Percentiles rank a stretch among this genome's conserved stretches.
phyloP scores from a whole-genome alignment of 352 stramenopile genomes.

The Globisporangium uncinulatum region DNA sequence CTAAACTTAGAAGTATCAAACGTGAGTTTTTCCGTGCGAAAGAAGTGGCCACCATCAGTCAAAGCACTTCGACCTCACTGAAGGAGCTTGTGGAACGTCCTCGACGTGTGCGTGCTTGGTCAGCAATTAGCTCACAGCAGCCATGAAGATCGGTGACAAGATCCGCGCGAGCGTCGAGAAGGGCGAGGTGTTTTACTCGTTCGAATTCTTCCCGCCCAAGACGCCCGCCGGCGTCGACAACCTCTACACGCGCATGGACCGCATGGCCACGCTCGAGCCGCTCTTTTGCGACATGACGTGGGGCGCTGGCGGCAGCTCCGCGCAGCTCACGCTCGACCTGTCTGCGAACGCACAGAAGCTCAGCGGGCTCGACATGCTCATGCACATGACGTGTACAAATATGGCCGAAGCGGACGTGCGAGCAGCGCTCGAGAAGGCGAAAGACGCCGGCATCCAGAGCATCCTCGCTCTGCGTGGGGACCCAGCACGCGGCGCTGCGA shows the following conservation, averaged over 20 bases:
- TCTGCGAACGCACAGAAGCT: conserved; percentile 90
- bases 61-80: too few relatives aligned
- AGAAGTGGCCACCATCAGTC: too few relatives aligned
- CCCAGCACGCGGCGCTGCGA: conserved; percentile 87
- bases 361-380: conserved; percentile 89
- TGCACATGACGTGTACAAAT: conserved; percentile 98
- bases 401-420: conserved; percentile 93
- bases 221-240: conserved; percentile 96
- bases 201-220: conserved; percentile 99
- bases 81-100: too few relatives aligned
- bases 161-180: conserved; percentile 75
- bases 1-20: too few relatives aligned
- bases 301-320: conserved; percentile 96
- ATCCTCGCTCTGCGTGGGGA: conserved; percentile 98
- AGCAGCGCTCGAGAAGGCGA: conserved; percentile 88
- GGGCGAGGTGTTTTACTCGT: conserved; percentile 92
- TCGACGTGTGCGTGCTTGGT: too few relatives aligned
- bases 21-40: too few relatives aligned
- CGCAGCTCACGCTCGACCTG: conserved; percentile 95
- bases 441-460: conserved; percentile 95
- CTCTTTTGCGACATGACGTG: conserved; percentile 99
- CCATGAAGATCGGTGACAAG: conserved; percentile 89
- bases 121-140: too few relatives aligned
- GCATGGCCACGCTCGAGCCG: conserved; percentile 92
- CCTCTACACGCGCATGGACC: conserved; percentile 95